A percentile compares a stretch with the other conserved stretches of the same genome.
Evolutionary conservation across 2,329 filamentous ascomycete genomes (phyloP).

Genomic region (Pyricularia grisea): DNA sequence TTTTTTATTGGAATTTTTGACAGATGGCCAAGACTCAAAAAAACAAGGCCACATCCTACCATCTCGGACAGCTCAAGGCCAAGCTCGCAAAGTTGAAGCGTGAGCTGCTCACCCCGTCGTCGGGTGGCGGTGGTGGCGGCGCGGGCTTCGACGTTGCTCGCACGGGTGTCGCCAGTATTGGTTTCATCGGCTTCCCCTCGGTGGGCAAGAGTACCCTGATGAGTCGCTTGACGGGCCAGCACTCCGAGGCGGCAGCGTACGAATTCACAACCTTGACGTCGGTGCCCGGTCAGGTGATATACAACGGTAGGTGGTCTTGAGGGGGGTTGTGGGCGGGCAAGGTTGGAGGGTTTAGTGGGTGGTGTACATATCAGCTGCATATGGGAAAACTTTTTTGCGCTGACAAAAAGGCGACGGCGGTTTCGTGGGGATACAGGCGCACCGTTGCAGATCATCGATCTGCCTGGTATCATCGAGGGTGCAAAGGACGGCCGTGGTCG

Average conservation of each 20-base stretch:
- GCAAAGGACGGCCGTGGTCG: slow-evolving; percentile 97
- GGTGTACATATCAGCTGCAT: not conserved
- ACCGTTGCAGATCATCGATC: slow-evolving; percentile 95
- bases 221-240: slow-evolving; percentile 88
- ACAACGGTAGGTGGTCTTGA: slow-evolving; percentile 56
- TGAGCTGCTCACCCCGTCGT: slow-evolving; percentile 78
- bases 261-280: slow-evolving; percentile 98
- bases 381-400: not conserved
- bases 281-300: slow-evolving; percentile 89
- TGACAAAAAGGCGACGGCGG: not conserved
- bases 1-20: slow-evolving; percentile 5
- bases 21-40: slow-evolving; percentile 96
- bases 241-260: slow-evolving; percentile 94
- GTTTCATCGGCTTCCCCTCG: slow-evolving; percentile 96
- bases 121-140: slow-evolving; percentile 77
- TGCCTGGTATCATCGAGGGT: slow-evolving; percentile 97
- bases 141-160: slow-evolving; percentile 94
- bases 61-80: slow-evolving; percentile 93
- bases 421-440: slow-evolving; percentile 41
- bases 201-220: slow-evolving; percentile 98
- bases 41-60: slow-evolving; percentile 90
- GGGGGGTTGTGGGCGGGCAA: not conserved
- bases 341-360: not conserved
- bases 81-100: slow-evolving; percentile 97
- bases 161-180: slow-evolving; percentile 93